Base-by-base conservation (phyloP, 805 yeast species). In the Candida ficus region DNA sequence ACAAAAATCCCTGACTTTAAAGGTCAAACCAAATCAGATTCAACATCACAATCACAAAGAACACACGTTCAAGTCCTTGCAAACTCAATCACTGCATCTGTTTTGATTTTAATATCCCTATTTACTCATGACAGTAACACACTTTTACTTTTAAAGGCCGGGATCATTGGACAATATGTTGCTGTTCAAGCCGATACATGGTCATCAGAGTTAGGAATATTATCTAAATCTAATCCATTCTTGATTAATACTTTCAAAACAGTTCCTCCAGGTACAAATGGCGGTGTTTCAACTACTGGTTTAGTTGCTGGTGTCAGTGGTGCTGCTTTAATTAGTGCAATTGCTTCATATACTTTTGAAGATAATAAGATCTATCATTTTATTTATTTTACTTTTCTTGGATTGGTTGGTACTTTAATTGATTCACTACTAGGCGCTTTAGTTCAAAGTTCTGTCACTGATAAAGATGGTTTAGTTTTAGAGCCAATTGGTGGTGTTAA, bases 251-350 rank as follows among this genome's bases (percentile, higher is more conserved):
- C 68, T 6, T 53, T 69, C 27, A 45, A 56, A 29, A 54, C 56
- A 11, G 70, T 71, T 35, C 73, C 75, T 3, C 64, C 63, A 17
- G 75, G 75, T 10, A 70, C 74, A 10, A 70, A 70, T 50, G 75
- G 75, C 6, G 75, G 73, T 14, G 62, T 70, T 2, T 56, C 73
- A 0, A 47, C 35, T 5, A 42, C 53, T 14, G 75, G 75, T 0
- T 42, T 69, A 10, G 23, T 48, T 2, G 64, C 66, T 13, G 74
- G 69, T 1, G 30, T 54, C 0, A 46, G 46, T 14, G 75, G 73
- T 0, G 61, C 71, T 1, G 49, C 57, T 6, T 41, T 61, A 7
- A 58, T 70, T 19, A 62, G 66, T 19, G 29, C 53, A 0, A 39
- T 66, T 14, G 42, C 68, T 4, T 43, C 54, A 3, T 35, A 54